A percentile compares a stretch with the other conserved stretches of the same genome.
Conservation (phyloP, 2,329 filamentous ascomycete genomes). For the Fusarium sp. region DNA sequence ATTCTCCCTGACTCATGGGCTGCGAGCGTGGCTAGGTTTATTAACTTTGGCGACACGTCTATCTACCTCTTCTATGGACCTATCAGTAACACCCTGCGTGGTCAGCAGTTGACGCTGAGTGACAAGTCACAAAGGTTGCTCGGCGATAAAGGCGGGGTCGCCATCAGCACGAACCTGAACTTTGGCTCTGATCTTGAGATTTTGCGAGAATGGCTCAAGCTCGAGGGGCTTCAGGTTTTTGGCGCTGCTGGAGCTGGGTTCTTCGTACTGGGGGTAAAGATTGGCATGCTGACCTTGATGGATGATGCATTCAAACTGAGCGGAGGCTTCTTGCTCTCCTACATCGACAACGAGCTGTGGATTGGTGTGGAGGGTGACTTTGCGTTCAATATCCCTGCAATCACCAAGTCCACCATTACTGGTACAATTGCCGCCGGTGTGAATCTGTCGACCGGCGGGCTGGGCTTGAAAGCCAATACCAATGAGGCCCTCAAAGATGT, state of each 20-base stretch:
- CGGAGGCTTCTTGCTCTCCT: slow-evolving; percentile 3
- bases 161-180: background rate
- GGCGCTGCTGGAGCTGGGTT: background rate
- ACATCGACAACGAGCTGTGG: background rate
- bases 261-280: background rate
- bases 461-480: background rate
- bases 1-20: background rate
- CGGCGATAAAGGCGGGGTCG: background rate
- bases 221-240: background rate
- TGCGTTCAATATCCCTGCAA: background rate
- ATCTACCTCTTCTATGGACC: background rate
- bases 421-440: background rate
- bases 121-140: background rate
- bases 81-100: background rate
- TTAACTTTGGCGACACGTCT: background rate
- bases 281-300: background rate
- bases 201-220: background rate
- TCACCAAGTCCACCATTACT: background rate
- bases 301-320: background rate
- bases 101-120: background rate
- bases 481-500: background rate
- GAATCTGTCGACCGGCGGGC: background rate
- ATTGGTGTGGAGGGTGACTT: background rate
- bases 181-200: background rate
- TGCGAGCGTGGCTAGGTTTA: background rate